phyloP scores from a whole-genome alignment of 495 filamentous ascomycete species.

The Penicillium bovifimosum region DNA sequence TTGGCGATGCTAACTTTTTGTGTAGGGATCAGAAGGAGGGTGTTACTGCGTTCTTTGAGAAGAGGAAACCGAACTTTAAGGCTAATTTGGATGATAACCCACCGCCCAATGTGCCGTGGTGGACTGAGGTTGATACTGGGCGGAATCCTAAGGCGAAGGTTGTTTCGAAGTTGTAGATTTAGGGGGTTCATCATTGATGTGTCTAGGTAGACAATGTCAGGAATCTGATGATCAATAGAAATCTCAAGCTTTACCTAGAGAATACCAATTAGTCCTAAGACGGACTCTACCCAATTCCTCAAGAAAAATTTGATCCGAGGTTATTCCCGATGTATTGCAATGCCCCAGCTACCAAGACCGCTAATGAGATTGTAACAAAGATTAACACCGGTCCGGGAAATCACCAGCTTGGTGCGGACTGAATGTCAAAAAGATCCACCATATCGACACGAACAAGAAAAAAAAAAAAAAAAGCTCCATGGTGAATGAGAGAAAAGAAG shows the following conservation, averaged over 20 bases:
- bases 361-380: conserved; percentile 27
- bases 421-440: conserved; percentile 5
- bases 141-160: conserved; percentile 19
- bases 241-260: neutral
- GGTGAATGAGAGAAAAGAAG: neutral
- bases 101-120: conserved; percentile 27
- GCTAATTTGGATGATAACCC: conserved; percentile 34
- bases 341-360: conserved; percentile 20
- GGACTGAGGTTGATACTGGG: conserved; percentile 30
- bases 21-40: conserved; percentile 45
- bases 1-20: neutral
- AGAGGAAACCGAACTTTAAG: conserved; percentile 47
- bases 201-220: neutral
- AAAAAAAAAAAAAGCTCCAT: conserved; percentile 5
- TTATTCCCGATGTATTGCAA: conserved; percentile 22
- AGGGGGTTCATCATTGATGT: neutral
- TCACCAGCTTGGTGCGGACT: conserved; percentile 8
- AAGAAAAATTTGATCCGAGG: conserved; percentile 13
- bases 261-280: too few relatives aligned
- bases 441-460: conserved; percentile 19
- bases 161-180: conserved; percentile 25
- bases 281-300: too few relatives aligned
- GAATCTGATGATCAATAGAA: neutral
- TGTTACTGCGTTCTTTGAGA: conserved; percentile 42
- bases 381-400: conserved; percentile 21